Evolutionary conservation across 139 green algal genomes (phyloP).

Genomic region (Yamagishiella unicocca): DNA sequence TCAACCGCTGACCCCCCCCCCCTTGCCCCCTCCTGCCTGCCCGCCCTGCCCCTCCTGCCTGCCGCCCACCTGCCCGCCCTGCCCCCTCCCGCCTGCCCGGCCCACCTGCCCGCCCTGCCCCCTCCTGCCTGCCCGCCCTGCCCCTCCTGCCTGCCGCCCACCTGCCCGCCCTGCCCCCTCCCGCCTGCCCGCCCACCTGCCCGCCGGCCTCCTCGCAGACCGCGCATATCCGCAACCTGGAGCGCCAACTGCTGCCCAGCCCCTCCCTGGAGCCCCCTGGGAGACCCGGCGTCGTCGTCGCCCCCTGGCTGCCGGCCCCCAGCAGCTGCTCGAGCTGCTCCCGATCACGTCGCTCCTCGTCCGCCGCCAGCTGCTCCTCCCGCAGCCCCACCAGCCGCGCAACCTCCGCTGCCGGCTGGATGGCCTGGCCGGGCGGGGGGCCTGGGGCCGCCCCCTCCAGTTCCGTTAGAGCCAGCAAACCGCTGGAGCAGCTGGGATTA

Average conservation of each 20-base stretch:
- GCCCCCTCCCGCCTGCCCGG: background rate
- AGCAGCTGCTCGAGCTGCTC: background rate
- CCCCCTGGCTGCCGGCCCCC: background rate
- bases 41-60: no score
- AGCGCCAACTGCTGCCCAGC: background rate
- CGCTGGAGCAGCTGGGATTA: no score
- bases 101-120: no score
- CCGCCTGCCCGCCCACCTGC: background rate
- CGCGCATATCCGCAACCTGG: background rate
- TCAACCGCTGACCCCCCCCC: no score
- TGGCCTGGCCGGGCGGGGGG: no score
- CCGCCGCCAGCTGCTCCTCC: background rate
- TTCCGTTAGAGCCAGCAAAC: background rate
- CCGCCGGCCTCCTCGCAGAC: slow-evolving; percentile 32
- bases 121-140: no score
- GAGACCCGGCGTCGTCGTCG: background rate
- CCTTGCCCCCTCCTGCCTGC: no score
- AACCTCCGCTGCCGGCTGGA: background rate
- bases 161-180: background rate
- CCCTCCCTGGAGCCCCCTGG: no score
- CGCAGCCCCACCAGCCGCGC: slow-evolving; percentile 15
- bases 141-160: no score
- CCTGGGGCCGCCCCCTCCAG: no score
- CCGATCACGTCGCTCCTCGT: background rate
- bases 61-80: background rate